A percentile compares a stretch with the other conserved stretches of the same genome.
phyloP scores from a whole-genome alignment of 108 stramenopile genomes.

The Chaetoceros muelleri region DNA sequence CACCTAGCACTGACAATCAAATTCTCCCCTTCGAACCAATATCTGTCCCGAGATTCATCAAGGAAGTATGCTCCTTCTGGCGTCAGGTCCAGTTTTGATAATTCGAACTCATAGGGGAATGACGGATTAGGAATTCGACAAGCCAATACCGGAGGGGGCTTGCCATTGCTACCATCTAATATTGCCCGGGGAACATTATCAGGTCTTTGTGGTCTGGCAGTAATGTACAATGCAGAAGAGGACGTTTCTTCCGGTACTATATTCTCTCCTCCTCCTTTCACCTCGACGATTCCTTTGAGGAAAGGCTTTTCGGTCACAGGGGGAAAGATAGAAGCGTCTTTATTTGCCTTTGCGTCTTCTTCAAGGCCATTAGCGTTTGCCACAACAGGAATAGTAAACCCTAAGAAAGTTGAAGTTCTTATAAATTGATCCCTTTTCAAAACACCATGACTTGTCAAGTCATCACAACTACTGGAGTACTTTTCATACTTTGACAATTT shows the following conservation, averaged over 20 bases:
- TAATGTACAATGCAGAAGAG: conserved; percentile 39
- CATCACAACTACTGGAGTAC: no score
- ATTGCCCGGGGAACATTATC: conserved; percentile 52
- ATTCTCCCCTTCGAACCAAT: conserved; percentile 38
- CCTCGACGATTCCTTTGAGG: no score
- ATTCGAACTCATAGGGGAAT: conserved; percentile 35
- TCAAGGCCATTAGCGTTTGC: no score
- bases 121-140: conserved; percentile 26
- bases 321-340: no score
- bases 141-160: conserved; percentile 45
- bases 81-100: conserved; percentile 30
- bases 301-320: no score
- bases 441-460: no score
- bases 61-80: conserved; percentile 17
- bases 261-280: no score
- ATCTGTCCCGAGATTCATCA: not conserved
- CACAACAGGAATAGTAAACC: no score
- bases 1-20: conserved; percentile 46
- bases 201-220: conserved; percentile 29
- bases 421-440: no score
- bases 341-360: no score
- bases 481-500: no score
- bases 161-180: conserved; percentile 36
- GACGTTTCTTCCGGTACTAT: not conserved
- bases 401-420: no score